phyloP scores from a whole-genome alignment of 2,329 filamentous ascomycete species.

The Rugonectria rugulosa region DNA sequence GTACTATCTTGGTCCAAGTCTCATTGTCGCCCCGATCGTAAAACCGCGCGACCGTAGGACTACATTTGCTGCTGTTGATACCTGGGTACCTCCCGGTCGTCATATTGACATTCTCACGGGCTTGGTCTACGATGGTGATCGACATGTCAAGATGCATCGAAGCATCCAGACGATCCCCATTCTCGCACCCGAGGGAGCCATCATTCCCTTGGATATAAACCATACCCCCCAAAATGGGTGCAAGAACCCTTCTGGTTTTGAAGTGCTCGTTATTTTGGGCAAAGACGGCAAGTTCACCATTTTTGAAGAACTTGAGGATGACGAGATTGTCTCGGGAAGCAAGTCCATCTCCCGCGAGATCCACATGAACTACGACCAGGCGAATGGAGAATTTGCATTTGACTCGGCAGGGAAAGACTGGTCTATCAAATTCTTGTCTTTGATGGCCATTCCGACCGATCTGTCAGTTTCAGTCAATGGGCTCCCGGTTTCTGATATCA shows the following conservation, averaged over 20 bases:
- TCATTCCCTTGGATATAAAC: conserved; percentile 61
- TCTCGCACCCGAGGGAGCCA: conserved; percentile 62
- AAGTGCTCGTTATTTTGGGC: conserved; percentile 57
- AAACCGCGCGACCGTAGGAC: conserved; percentile 55
- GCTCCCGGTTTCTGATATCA: not conserved
- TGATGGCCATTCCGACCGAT: not conserved
- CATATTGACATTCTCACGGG: conserved; percentile 66
- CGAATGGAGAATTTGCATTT: conserved; percentile 13
- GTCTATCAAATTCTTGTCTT: conserved; percentile 28
- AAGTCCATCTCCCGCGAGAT: not conserved
- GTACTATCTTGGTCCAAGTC: conserved; percentile 64
- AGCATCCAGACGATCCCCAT: conserved; percentile 58
- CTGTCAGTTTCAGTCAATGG: conserved; percentile 11
- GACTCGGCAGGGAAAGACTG: conserved; percentile 14
- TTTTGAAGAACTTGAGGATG: conserved; percentile 50
- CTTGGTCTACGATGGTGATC: conserved; percentile 63
- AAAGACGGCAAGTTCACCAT: conserved; percentile 57
- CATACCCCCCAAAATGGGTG: conserved; percentile 54
- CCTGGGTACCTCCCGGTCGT: conserved; percentile 61
- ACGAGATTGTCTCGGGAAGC: not conserved
- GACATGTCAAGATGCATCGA: conserved; percentile 60
- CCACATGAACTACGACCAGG: conserved; percentile 13
- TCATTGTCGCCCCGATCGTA: conserved; percentile 65
- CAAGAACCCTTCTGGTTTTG: conserved; percentile 53
- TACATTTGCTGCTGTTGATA: conserved; percentile 55